A percentile compares a stretch with the other conserved stretches of the same genome.
phyloP scores from a whole-genome alignment of 257 asterid genomes.

The Echites panduratus region DNA sequence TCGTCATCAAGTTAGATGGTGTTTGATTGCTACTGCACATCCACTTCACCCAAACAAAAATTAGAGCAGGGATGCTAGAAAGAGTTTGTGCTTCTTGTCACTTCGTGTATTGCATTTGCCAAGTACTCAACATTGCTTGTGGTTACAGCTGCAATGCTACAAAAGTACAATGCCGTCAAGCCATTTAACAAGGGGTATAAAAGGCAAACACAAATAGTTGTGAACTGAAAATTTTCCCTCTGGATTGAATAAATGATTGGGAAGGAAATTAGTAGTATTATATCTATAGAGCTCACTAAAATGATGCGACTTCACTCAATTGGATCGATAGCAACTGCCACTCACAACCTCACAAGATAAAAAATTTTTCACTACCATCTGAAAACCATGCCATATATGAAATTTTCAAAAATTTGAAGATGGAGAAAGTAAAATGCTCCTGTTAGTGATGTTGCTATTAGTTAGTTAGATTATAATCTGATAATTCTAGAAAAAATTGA shows the following conservation, averaged over 20 bases:
- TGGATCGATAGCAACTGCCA: not conserved
- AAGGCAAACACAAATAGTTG: not conserved
- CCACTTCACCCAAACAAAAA: not conserved
- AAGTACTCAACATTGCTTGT: not conserved
- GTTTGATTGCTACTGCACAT: not conserved
- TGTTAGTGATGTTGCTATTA: not conserved
- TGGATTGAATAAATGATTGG: not conserved
- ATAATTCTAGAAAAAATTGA: not conserved
- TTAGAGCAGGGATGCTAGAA: not conserved
- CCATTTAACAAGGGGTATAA: not conserved
- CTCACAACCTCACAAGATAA: not conserved
- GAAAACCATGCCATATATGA: not conserved
- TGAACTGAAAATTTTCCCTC: not conserved
- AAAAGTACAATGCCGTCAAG: not conserved
- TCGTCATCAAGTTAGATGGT: not conserved
- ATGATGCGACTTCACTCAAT: not conserved
- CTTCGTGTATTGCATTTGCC: slow-evolving; percentile 4
- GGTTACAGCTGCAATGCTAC: slow-evolving; percentile 3
- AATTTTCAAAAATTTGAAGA: not conserved
- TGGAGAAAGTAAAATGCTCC: not conserved
- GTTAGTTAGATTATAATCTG: not conserved
- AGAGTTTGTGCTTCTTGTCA: not conserved
- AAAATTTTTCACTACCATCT: not conserved
- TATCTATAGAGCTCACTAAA: not conserved
- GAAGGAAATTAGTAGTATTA: not conserved